Percentiles rank a stretch among this genome's conserved stretches.
Evolutionary conservation across 139 green algal genomes (phyloP).

Genomic region (Trebouxia sp.): DNA sequence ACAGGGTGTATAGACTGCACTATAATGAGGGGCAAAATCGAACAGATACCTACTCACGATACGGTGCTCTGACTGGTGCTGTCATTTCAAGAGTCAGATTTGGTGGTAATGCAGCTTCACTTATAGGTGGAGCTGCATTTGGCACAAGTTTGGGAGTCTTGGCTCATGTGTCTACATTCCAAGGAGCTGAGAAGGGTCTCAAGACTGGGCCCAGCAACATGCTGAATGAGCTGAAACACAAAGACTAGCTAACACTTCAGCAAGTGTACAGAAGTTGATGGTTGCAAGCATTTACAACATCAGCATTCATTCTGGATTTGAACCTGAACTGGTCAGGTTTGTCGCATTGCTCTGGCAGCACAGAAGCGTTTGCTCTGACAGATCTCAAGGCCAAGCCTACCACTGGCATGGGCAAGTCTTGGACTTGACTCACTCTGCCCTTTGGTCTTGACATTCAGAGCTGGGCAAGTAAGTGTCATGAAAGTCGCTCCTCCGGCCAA

Average conservation of each 20-base stretch:
- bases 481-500: no score
- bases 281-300: no score
- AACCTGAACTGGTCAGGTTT: no score
- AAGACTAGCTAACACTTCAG: neutral
- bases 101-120: neutral
- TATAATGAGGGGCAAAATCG: constrained; percentile 40
- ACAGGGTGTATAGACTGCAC: constrained; percentile 31
- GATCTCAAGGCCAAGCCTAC: no score
- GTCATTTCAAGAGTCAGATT: neutral
- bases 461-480: no score
- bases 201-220: constrained; percentile 20
- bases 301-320: no score
- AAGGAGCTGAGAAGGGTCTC: constrained; percentile 5
- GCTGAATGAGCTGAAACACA: neutral
- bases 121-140: constrained; percentile 9
- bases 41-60: constrained; percentile 22
- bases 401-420: no score
- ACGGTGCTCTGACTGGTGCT: neutral
- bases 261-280: no score
- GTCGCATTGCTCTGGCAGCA: no score
- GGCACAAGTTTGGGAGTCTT: neutral
- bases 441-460: no score
- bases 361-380: no score
- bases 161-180: neutral
- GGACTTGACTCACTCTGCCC: no score